Base-by-base conservation (phyloP, 176 grass and related monocot genomes). In the Alloteropsis semialata region DNA sequence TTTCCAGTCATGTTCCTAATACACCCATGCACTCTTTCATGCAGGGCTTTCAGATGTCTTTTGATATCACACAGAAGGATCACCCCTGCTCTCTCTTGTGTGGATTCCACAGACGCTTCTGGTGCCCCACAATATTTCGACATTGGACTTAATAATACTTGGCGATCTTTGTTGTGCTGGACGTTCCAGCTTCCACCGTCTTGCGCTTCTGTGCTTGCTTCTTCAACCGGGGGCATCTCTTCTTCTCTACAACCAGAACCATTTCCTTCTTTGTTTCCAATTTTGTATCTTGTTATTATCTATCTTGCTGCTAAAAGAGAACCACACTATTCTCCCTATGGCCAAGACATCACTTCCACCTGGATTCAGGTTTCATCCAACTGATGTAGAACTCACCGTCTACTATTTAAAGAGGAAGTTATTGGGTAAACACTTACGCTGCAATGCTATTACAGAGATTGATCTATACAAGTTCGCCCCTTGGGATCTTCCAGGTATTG, bases 391-490 rank as follows among this genome's bases (percentile, higher is more conserved):
- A 51, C 79, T 97, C 22, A 86, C 84, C 50, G 74, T 86, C 24
- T 94, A 89, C 80, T 97, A 94, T 75, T 73, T 97, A 58, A 94
- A 93, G 92, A 94, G 90, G 74, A 97, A 88, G 62, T 39, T 97
- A 39, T 81, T 87, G 70, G 90, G 89, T 21, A 94, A 89, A 78
- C 84, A 85, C 25, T 72, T 94, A 36, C 78, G 68, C 37, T 81
- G 89, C 81, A 88, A 91, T 72, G 81, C 86, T 71, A 81, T 94
- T 72, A 68, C 84, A 3, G 92, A 92, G 46, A 84, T 92, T 55
- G 95, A 94, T 75, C 74, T 97, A 38, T 97, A 97, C 81, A 89
- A 94, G 81, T 92, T 87, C 81, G 88, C 95, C 39, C 92, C 95
- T 63, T 97, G 95, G 95, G 95, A 97, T 83, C 95, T 97, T 85